Percentiles rank a stretch among this genome's conserved stretches.
phyloP scores from a whole-genome alignment of 257 asterid genomes.

The Penstemon newberryi region DNA sequence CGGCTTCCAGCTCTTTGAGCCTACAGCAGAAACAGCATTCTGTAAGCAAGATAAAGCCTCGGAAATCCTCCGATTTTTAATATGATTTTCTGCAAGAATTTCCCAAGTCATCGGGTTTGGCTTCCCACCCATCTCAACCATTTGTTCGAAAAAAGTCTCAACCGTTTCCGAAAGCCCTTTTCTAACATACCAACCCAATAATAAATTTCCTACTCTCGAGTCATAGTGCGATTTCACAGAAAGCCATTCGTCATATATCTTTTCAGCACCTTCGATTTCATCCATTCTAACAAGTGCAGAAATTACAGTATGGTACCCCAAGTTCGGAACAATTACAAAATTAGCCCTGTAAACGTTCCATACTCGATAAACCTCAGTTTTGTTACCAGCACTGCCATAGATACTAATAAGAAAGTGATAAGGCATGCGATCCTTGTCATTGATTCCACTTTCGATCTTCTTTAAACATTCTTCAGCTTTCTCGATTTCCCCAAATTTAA shows the following conservation, averaged over 20 bases:
- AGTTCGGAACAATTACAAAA: conserved; percentile 55
- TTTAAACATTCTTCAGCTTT: conserved; percentile 68
- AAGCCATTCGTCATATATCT: conserved; percentile 77
- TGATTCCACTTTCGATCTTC: conserved; percentile 61
- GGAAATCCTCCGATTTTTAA: conserved; percentile 46
- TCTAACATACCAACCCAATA: conserved; percentile 61
- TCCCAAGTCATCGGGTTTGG: conserved; percentile 86
- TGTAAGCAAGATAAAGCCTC: conserved; percentile 78
- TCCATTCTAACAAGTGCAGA: conserved; percentile 64
- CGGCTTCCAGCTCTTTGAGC: conserved; percentile 78
- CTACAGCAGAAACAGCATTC: conserved; percentile 57
- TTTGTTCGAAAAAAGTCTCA: conserved; percentile 57
- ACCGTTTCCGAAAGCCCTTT: conserved; percentile 59
- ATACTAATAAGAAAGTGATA: conserved; percentile 77
- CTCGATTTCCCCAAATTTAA: conserved; percentile 48
- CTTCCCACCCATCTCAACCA: conserved; percentile 66
- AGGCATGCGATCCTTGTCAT: conserved; percentile 67
- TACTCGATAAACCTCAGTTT: conserved; percentile 68
- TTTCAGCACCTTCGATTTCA: conserved; percentile 75
- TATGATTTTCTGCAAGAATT: conserved; percentile 71
- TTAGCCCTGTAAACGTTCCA: conserved; percentile 73
- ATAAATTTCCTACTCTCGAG: conserved; percentile 73
- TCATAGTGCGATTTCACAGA: conserved; percentile 56
- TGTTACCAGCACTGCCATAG: conserved; percentile 70
- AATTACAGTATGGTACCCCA: conserved; percentile 70